A percentile compares a stretch with the other conserved stretches of the same genome.
Conservation (phyloP, 2,329 filamentous ascomycete species). For the Fragosphaeria purpurea region DNA sequence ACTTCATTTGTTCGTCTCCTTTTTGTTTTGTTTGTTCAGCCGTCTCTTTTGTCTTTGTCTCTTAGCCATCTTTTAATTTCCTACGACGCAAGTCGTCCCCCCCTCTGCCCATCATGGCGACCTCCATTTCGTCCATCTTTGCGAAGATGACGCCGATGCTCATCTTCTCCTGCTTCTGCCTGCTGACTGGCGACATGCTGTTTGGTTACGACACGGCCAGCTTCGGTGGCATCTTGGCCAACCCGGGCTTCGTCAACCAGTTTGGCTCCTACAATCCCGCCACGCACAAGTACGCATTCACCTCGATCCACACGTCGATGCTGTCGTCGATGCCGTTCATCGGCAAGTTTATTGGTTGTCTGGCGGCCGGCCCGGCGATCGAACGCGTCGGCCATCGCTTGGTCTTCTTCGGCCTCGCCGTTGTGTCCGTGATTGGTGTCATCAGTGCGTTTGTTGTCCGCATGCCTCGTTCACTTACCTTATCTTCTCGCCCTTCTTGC, state of each 20-base stretch:
- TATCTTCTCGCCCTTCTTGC: no score
- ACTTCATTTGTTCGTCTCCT: no score
- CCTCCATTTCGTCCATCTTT: background rate
- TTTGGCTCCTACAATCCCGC: constrained; percentile 2
- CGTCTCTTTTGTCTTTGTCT: no score
- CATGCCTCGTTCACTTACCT: no score
- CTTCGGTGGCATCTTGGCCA: constrained; percentile 14
- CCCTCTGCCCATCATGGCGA: no score
- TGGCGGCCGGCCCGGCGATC: constrained; percentile 12
- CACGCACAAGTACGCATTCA: constrained; percentile 8
- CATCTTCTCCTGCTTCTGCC: constrained; percentile 14
- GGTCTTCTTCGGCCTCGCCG: constrained; percentile 10
- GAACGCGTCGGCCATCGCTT: constrained; percentile 12
- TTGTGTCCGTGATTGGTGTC: constrained; percentile 12
- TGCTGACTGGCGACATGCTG: constrained; percentile 14
- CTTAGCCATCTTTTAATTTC: no score
- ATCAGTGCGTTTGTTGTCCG: constrained; percentile 8
- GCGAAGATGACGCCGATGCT: constrained; percentile 11
- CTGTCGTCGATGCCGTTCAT: constrained; percentile 13
- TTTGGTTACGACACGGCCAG: constrained; percentile 16
- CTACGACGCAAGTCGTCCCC: no score
- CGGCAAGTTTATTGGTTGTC: constrained; percentile 14
- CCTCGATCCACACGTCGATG: constrained; percentile 9
- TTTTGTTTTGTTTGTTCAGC: no score
- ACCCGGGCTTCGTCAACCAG: constrained; percentile 8